Evolutionary conservation across 805 yeast genomes (phyloP), one percentile per base, ranked within the genome.

Genomic region (Yamadazyma scolyti): DNA sequence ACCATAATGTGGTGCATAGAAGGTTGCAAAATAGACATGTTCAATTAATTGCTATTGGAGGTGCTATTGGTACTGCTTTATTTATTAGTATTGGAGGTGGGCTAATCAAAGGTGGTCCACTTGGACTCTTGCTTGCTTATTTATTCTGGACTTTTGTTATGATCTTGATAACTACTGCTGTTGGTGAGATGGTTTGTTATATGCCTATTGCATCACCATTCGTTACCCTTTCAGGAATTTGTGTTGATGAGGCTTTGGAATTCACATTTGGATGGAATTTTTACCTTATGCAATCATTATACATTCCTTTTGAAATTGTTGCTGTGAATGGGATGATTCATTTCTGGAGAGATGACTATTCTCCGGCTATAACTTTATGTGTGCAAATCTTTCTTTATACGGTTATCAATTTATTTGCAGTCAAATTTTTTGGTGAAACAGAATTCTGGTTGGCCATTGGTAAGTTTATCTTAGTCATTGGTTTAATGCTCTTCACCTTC

Each of bases 271-370:
- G 65, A 6, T 59, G 63, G 61, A 60, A 58, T 40, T 61, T 40
- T 20, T 40, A 28, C 33, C 30, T 40, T 19, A 40, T 40, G 44
- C 38, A 46, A 27, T 33, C 43, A 6, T 52, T 66, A 34, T 66
- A 65, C 41, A 65, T 69, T 42, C 75, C 75, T 9, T 68, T 68
- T 59, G 51, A 71, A 58, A 56, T 68, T 32, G 61, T 67, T 12
- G 60, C 64, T 43, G 71, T 71, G 31, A 74, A 75, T 35, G 69
- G 77, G 15, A 70, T 75, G 65, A 53, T 77, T 19, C 77, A 70
- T 42, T 71, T 51, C 42, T 71, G 77, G 76, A 52, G 71, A 39
- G 62, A 54, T 34, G 73, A 65, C 39, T 71, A 66, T 40, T 59
- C 68, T 16, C 65, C 75, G 8, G 75, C 69, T 15, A 68, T 68